Base-by-base conservation (phyloP, 345 rosid genomes). In the Citrus cavaleriei region DNA sequence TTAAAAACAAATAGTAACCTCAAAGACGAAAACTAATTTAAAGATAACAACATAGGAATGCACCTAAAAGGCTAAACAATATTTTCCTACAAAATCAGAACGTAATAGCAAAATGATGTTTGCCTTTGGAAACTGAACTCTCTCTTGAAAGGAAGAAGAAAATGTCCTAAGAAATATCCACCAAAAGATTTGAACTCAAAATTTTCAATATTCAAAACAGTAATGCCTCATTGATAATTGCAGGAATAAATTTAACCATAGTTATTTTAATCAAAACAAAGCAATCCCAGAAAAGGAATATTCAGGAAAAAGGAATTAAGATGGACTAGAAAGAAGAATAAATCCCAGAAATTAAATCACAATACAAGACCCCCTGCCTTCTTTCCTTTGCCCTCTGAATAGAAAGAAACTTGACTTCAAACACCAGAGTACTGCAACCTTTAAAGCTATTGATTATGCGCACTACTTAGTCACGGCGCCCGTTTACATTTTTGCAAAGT, bases 21-120 rank as follows among this genome's bases (percentile, higher is more conserved):
- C 2, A 54, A 0, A 12, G 51, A 59, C 2, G 70, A 16, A 34
- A 68, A 34, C 73, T 1, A 5, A 72, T 55, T 30, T 67, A 28
- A 22, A 77, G 37, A n/a, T 19, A 68, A 49, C 32, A 65, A 77
- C 2, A 49, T 32, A 54, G 1, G 38, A 70, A 42, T 69, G 68
- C 62, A 80, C 74, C 64, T 78, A 8, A 86, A 75, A 12, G 46
- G 38, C 72, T 75, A 65, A 22, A 49, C 12, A 19, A 42, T 9
- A 2, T 62, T 62, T 28, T 21, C 40, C 70, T 27, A 25, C 7
- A n/a, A 40, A 70, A 35, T 18, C 18, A 46, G 51, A 28, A 54
- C 8, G 0, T 5, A 54, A 75, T 22, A 16, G 27, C 19, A 49
- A 75, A 22, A 49, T 19, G 10, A 42, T 18, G 5, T 62, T 42